Conservation (phyloP, 2,329 filamentous ascomycete genomes). For the Alternaria sp. region DNA sequence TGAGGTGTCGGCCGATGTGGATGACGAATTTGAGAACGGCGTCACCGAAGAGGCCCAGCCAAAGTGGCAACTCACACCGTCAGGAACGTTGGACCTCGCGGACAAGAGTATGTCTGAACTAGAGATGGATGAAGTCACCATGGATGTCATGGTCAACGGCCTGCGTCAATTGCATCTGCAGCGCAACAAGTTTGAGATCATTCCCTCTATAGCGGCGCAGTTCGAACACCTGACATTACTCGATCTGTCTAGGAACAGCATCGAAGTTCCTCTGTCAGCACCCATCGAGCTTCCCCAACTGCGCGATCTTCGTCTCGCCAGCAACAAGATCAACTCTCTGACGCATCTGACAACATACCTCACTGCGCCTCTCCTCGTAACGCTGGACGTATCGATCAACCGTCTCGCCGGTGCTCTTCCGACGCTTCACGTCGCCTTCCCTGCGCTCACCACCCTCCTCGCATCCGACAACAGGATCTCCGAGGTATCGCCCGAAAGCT, state of each 20-base stretch:
- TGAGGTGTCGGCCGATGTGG: not conserved
- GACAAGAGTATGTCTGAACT: constrained; percentile 49
- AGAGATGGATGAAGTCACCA: constrained; percentile 44
- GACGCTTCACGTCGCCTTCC: constrained; percentile 69
- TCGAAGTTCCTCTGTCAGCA: constrained; percentile 51
- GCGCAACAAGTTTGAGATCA: constrained; percentile 73
- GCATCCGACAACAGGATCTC: constrained; percentile 80
- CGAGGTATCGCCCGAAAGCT: constrained; percentile 73
- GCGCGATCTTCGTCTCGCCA: constrained; percentile 76
- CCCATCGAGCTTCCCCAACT: constrained; percentile 74
- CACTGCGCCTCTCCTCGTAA: constrained; percentile 74
- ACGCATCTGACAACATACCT: constrained; percentile 70
- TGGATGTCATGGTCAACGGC: constrained; percentile 55
- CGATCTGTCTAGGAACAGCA: constrained; percentile 78
- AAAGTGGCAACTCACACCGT: constrained; percentile 41
- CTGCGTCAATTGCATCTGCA: constrained; percentile 71
- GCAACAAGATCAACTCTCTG: constrained; percentile 73
- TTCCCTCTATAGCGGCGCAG: constrained; percentile 75
- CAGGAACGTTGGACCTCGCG: constrained; percentile 53
- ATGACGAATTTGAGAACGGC: constrained; percentile 11
- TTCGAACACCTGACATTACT: constrained; percentile 73
- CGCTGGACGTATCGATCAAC: constrained; percentile 83
- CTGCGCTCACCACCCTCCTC: constrained; percentile 72
- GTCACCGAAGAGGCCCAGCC: constrained; percentile 2
- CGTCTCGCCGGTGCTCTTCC: constrained; percentile 74